Evolutionary conservation across 768 basidiomycete genomes (phyloP).

Genomic region (Boletus sp.): DNA sequence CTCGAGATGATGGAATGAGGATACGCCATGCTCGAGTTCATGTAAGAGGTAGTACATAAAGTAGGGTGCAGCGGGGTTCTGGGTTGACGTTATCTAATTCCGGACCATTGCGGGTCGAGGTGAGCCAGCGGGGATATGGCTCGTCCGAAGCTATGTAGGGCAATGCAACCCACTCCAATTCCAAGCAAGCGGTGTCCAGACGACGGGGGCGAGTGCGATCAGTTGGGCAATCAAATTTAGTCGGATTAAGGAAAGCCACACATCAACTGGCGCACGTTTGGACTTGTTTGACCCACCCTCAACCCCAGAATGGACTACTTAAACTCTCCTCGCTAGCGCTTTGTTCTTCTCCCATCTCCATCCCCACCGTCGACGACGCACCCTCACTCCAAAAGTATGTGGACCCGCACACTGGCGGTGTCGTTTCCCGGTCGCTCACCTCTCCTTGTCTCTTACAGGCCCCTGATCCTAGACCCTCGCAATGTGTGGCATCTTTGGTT

Average conservation of each 20-base stretch:
- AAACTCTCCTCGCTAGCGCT: conserved; percentile 15
- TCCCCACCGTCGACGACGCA: conserved; percentile 13
- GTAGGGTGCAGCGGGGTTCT: conserved; percentile 5
- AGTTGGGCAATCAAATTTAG: conserved; percentile 5
- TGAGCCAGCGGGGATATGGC: background rate
- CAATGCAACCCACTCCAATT: conserved; percentile 12
- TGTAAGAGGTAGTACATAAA: conserved; percentile 12
- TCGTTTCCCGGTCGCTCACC: background rate
- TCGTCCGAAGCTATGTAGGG: conserved; percentile 4
- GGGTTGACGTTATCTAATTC: conserved; percentile 1
- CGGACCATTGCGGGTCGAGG: background rate
- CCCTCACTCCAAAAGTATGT: conserved; percentile 10
- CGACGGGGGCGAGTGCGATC: conserved; percentile 14
- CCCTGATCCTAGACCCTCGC: conserved; percentile 7
- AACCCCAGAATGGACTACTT: conserved; percentile 32
- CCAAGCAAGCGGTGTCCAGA: conserved; percentile 13
- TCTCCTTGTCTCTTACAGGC: background rate
- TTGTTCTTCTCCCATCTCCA: conserved; percentile 24
- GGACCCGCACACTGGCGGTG: background rate
- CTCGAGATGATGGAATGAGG: conserved; percentile 5
- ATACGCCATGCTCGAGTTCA: background rate
- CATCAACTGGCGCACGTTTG: conserved; percentile 19
- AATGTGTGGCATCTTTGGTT: conserved; percentile 97
- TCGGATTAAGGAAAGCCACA: conserved; percentile 5
- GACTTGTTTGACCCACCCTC: conserved; percentile 33